Evolutionary conservation across 306 rosid species (phyloP), one percentile per base, ranked within the genome.

Genomic region (Arachis hypogaea): DNA sequence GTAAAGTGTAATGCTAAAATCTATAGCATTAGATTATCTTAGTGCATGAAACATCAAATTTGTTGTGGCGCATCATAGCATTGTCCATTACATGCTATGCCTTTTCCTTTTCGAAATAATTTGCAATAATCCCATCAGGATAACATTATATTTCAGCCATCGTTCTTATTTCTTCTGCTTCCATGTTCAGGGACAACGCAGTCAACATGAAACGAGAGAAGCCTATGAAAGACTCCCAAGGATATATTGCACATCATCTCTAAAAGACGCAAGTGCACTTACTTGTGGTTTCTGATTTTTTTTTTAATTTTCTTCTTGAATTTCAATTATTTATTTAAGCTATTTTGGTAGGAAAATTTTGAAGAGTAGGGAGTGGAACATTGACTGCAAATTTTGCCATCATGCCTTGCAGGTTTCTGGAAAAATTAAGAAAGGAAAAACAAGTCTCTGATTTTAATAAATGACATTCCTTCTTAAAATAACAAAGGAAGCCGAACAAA

Each of bases 241-340:
- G 73, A 58, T 63, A 63, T 66, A 69, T 80, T 38, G 59, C 29
- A 59, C 80, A 52, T 74, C 71, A 70, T 69, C 50, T 46, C 59
- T 41, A 56, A 50, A 83, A 77, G 66, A 86, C 90, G 97, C 85
- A 82, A 82, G 88, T 74, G 57, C 57, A 74, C 59, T 62, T 73
- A 66, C 22, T 14, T 71, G 47, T n/a, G 9, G 9, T 72, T 67
- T 54, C 72, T 43, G 55, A 47, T 51, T 40, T 54, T 47, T 78
- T 18, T 22, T 22, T 22, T 22, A 22, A 22, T 33, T 33, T 33
- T 33, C 4, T 33, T 33, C 4, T 33, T 33, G 38, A 33, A 33
- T 50, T 42, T 68, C 73, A 68, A 7, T 68, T 47, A 6, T 58
- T 51, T 73, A 57, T 33, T 66, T 16, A 28, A 6, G 49, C 59